These are phyloP conservation scores for Castanea crenata DNA, from an alignment of 306 rosid genomes.

Conservation along the genomic window DNA sequence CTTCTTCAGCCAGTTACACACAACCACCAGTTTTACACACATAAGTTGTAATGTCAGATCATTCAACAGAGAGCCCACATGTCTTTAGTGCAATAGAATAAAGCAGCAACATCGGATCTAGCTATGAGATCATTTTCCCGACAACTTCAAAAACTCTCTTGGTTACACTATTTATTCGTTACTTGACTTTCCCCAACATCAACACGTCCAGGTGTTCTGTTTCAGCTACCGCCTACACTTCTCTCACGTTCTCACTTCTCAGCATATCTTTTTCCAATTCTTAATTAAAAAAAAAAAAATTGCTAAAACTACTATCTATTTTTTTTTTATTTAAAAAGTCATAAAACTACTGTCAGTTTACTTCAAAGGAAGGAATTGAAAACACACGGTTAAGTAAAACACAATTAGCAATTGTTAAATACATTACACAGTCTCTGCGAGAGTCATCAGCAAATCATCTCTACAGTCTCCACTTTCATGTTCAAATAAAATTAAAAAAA, in stretches of 20 bases:
- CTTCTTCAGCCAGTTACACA: too few species aligned
- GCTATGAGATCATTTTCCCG: conserved; percentile 25
- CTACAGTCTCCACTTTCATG: not conserved
- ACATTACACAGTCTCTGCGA: too few species aligned
- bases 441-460: too few species aligned
- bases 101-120: conserved; percentile 13
- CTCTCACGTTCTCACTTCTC: not conserved
- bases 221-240: not conserved
- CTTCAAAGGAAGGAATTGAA: too few species aligned
- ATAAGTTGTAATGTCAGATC: conserved; percentile 16
- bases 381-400: too few species aligned
- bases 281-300: too few species aligned
- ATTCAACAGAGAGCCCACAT: conserved; percentile 1
- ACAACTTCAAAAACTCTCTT: not conserved
- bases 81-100: not conserved
- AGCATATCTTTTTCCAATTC: too few species aligned
- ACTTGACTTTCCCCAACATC: conserved; percentile 9
- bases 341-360: too few species aligned
- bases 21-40: too few species aligned
- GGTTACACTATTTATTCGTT: not conserved
- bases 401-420: too few species aligned
- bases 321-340: too few species aligned
- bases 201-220: not conserved
- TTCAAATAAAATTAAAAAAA: not conserved
- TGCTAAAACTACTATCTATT: too few species aligned